Percentiles rank a stretch among this genome's conserved stretches.
These are phyloP conservation scores for Emydomyces testavorans DNA, from an alignment of 2,329 filamentous ascomycete species.

Conservation along the genomic window DNA sequence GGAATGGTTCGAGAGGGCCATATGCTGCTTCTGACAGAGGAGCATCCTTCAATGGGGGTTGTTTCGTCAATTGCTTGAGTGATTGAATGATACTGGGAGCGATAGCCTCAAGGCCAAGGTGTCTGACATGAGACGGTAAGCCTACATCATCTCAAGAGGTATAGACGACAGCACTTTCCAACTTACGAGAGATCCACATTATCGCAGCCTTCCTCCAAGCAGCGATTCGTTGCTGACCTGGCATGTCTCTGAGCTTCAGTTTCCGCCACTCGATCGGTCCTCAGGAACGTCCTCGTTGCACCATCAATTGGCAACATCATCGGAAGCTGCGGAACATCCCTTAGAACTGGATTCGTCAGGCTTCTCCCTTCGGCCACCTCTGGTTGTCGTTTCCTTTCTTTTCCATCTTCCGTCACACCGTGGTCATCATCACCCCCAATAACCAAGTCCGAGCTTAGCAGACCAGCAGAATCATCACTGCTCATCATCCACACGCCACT, in stretches of 20 bases:
- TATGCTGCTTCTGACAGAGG: conserved; percentile 31
- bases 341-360: background rate
- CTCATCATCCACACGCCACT: conserved; percentile 39
- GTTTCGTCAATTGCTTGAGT: conserved; percentile 32
- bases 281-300: background rate
- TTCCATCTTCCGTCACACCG: too few relatives aligned
- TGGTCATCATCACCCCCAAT: background rate
- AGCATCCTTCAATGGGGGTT: conserved; percentile 24
- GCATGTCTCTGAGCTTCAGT: conserved; percentile 30
- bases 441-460: conserved; percentile 10
- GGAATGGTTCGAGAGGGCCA: conserved; percentile 31
- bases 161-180: background rate
- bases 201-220: conserved; percentile 36
- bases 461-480: conserved; percentile 28
- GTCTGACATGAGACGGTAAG: conserved; percentile 19
- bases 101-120: conserved; percentile 24
- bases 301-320: background rate
- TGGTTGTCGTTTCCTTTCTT: background rate
- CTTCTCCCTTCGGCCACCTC: background rate
- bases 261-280: conserved; percentile 22
- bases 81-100: conserved; percentile 28
- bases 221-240: conserved; percentile 29
- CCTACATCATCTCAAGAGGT: background rate
- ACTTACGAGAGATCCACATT: conserved; percentile 37
- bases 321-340: background rate